These are phyloP conservation scores for Aspergillus hiratsukae DNA, from an alignment of 2,329 filamentous ascomycete species.

Conservation along the genomic window DNA sequence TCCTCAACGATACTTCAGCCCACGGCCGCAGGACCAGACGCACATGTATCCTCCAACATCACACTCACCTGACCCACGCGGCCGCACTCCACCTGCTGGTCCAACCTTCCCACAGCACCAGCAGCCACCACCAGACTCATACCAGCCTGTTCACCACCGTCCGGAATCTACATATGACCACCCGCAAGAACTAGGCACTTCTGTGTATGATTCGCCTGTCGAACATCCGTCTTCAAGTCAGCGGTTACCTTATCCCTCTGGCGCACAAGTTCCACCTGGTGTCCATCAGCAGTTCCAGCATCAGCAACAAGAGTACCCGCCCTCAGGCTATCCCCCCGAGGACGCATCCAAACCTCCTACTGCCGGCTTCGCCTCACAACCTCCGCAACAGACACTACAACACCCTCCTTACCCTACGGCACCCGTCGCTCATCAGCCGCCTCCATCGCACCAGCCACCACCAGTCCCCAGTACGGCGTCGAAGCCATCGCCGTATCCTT, in stretches of 20 bases:
- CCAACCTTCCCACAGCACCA: conserved; percentile 40
- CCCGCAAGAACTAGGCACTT: conserved; percentile 73
- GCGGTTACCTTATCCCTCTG: conserved; percentile 31
- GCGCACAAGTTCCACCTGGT: conserved; percentile 21
- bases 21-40: conserved; percentile 46
- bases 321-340: conserved; percentile 37
- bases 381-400: conserved; percentile 11
- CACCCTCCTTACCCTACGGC: conserved; percentile 31
- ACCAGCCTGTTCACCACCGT: conserved; percentile 46
- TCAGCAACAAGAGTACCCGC: conserved; percentile 36
- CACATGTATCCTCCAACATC: conserved; percentile 38
- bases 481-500: conserved; percentile 31
- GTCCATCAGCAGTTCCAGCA: conserved; percentile 29
- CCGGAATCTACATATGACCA: conserved; percentile 66
- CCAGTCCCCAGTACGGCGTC: conserved; percentile 29
- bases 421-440: conserved; percentile 24
- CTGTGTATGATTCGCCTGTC: conserved; percentile 70
- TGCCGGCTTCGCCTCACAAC: conserved; percentile 12
- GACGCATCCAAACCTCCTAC: conserved; percentile 23
- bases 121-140: conserved; percentile 48
- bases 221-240: conserved; percentile 30
- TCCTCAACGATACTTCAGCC: conserved; percentile 65
- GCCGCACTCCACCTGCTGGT: conserved; percentile 30
- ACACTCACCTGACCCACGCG: conserved; percentile 40
- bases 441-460: conserved; percentile 32